Base-by-base conservation (phyloP, 129 eudicot genomes). In the Centaurea solstitialis region DNA sequence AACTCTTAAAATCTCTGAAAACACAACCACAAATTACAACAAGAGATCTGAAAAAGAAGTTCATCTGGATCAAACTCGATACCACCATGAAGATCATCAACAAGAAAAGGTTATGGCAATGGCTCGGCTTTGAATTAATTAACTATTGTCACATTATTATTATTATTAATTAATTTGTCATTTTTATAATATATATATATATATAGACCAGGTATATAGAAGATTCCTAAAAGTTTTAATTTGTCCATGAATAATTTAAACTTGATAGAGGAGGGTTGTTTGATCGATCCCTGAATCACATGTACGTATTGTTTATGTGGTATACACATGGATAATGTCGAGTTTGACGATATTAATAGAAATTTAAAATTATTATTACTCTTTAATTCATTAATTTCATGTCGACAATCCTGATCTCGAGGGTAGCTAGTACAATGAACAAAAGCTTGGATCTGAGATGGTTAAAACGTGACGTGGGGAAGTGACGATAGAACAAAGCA, bases 81-180 rank as follows among this genome's bases (percentile, higher is more conserved):
- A 79, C 50, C 57, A 76, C 18, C 68, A n/a, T 1, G 26, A 71
- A 67, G 20, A 24, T 79, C 81, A 68, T 30, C 18, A 79, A 20
- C 40, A 71, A 17, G 86, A 74, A 65, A 87, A 85, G 57, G 68
- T 81, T 78, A 81, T 70, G 40, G 88, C 88, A 72, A 38, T 81
- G 71, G 81, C 91, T 22, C 84, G 91, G 24, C 70, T 84, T 9
- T 84, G 78, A 84, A n/a, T n/a, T 30, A 12, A 69, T 43, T n/a
- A 57, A 15, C 17, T 57, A 57, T 57, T 57, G 17, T 7, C 5
- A 57, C n/a, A n/a, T n/a, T 30, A 38, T 77, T 13, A 71, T 7
- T 50, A 35, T n/a, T 59, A 26, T 26, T 26, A 26, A 33, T 33
- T 33, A 33, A 33, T 39, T 65, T 39, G 12, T 77, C 4, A 45